Percentiles rank a stretch among this genome's conserved stretches.
phyloP scores from a whole-genome alignment of 2,329 filamentous ascomycete genomes.

The Allantophomopsis lycopodina region DNA sequence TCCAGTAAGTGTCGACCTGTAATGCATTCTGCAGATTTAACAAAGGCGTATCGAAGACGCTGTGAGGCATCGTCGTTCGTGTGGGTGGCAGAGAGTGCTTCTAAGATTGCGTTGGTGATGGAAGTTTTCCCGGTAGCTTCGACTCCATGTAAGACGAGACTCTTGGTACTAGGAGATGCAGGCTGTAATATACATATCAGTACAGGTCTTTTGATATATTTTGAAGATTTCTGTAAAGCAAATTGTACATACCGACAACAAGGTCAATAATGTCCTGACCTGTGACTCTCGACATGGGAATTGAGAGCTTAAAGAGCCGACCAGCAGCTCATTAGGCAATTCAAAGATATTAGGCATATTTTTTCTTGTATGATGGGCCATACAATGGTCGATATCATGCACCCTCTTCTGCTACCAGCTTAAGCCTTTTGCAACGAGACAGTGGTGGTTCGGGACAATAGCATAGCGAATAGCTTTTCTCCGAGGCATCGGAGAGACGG shows the following conservation, averaged over 20 bases:
- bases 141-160: constrained; percentile 70
- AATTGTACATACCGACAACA: constrained; percentile 14
- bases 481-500: no score
- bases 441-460: no score
- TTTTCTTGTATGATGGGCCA: no score
- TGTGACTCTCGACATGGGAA: constrained; percentile 30
- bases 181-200: constrained; percentile 1
- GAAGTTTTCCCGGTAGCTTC: constrained; percentile 78
- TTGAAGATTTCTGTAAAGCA: background rate
- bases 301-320: constrained; percentile 17
- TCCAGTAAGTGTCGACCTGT: constrained; percentile 68
- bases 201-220: background rate
- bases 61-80: constrained; percentile 38
- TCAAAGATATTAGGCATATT: background rate
- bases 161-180: constrained; percentile 16
- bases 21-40: constrained; percentile 64
- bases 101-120: constrained; percentile 49
- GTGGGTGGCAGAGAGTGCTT: constrained; percentile 22
- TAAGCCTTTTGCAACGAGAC: no score
- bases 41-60: constrained; percentile 36
- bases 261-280: constrained; percentile 26
- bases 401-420: no score
- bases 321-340: constrained; percentile 1
- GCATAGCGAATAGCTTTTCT: no score
- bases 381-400: no score